Base-by-base conservation (phyloP, 441 rosid genomes). In the Isatis lusitanica region DNA sequence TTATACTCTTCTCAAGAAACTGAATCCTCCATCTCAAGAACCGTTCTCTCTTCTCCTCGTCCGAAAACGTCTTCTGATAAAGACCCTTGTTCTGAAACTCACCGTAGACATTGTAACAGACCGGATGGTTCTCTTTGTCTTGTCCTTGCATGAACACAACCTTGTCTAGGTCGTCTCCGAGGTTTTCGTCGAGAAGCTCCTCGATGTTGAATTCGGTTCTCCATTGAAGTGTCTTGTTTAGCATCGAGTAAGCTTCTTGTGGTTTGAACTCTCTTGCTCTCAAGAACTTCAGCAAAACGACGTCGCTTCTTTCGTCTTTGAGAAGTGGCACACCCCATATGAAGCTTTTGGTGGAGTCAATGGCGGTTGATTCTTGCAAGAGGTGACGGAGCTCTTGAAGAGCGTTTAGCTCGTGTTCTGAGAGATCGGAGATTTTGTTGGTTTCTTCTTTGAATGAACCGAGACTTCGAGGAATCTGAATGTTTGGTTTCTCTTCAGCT, bases 21-120 rank as follows among this genome's bases (percentile, higher is more conserved):
- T 91, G 98, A 84, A 87, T 85, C 83, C 97, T 77, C 94, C 96
- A 91, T 44, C 88, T 78, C 76, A 93, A 78, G 76, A 93, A 90
- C 80, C 78, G 79, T 72, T 64, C 79, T 70, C 97, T 69, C 84
- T 90, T 93, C 73, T 86, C 96, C 56, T 79, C 96, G 56, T 87
- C 90, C 0, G 89, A 82, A 53, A 94, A 89, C 11, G 94, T 83
- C 17, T 88, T 87, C 50, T 79, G 79, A 76, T 90, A 90, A 80
- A 90, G 72, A 31, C 87, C 87, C 53, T 86, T 90, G 83, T 86
- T 85, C 78, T 87, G 95, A 65, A 94, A 92, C 86, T 89, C 98
- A 1, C 98, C 97, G 21, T 85, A 92, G n/a, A 88, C 92, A 48
- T 94, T 94, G 78, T 92, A 94, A 71, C 98, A 94, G 17, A 94